Conservation (phyloP, 1,139 yeast genomes). For the Yamadazyma atlantica region DNA sequence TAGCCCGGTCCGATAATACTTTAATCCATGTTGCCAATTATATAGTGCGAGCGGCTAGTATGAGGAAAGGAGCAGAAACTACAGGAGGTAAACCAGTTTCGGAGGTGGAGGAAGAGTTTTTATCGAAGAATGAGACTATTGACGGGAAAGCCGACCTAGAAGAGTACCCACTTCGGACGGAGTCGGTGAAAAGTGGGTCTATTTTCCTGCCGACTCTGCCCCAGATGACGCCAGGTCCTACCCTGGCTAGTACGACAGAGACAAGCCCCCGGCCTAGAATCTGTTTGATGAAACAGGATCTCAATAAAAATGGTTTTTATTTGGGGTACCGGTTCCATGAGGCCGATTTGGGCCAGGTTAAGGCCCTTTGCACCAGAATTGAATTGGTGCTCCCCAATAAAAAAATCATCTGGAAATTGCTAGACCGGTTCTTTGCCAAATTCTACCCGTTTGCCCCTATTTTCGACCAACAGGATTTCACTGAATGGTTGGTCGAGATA, state of each 20-base stretch:
- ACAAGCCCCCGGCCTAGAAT: no score
- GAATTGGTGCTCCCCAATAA: slow-evolving; percentile 40
- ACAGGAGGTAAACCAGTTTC: not conserved
- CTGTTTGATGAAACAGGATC: slow-evolving; percentile 13
- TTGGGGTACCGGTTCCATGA: slow-evolving; percentile 31
- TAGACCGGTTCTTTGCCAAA: slow-evolving; percentile 44
- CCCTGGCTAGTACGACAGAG: no score
- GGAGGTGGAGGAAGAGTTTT: slow-evolving; percentile 3
- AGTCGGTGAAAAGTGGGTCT: not conserved
- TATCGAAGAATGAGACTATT: slow-evolving; percentile 11
- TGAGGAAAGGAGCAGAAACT: not conserved
- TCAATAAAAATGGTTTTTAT: slow-evolving; percentile 25
- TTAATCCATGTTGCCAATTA: slow-evolving; percentile 4
- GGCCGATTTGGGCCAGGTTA: slow-evolving; percentile 15
- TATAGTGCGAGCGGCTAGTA: not conserved
- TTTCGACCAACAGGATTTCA: slow-evolving; percentile 40
- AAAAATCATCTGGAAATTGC: slow-evolving; percentile 44
- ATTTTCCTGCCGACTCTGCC: no score
- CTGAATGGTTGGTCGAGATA: slow-evolving; percentile 18
- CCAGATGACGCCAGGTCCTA: no score
- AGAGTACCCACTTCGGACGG: slow-evolving; percentile 11
- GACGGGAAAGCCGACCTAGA: slow-evolving; percentile 23
- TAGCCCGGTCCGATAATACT: slow-evolving; percentile 26
- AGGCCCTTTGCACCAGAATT: slow-evolving; percentile 23
- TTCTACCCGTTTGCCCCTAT: slow-evolving; percentile 49